Percentiles rank a stretch among this genome's conserved stretches.
These are phyloP conservation scores for Nakaseomyces sp. DNA, from an alignment of 1,139 yeast genomes.

Conservation along the genomic window DNA sequence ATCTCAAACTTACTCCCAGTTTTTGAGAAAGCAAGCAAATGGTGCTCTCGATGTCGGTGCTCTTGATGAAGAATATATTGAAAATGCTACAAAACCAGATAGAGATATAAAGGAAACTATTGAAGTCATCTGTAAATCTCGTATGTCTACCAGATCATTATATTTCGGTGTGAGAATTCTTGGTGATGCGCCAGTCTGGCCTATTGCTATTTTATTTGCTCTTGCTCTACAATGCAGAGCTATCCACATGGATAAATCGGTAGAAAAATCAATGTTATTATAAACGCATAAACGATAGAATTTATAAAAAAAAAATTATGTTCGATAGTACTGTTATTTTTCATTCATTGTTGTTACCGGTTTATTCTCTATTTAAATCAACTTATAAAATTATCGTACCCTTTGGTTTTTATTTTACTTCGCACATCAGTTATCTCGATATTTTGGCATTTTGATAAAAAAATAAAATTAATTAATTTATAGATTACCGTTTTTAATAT, in stretches of 20 bases:
- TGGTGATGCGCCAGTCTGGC: conserved; percentile 84
- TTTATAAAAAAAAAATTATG: too few relatives aligned
- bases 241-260: conserved; percentile 20
- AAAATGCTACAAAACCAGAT: conserved; percentile 37
- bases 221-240: conserved; percentile 69
- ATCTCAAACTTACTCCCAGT: conserved; percentile 43
- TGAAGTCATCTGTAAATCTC: conserved; percentile 38
- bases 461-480: background rate
- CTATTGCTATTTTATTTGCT: conserved; percentile 66
- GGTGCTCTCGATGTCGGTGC: conserved; percentile 44
- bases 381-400: too few relatives aligned
- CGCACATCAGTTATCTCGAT: too few relatives aligned
- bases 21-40: conserved; percentile 44
- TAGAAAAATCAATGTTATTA: background rate
- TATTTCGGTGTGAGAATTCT: conserved; percentile 64
- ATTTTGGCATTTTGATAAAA: too few relatives aligned
- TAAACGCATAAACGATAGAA: background rate
- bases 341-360: background rate
- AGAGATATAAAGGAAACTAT: conserved; percentile 36
- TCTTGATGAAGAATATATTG: conserved; percentile 38
- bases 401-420: too few relatives aligned
- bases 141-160: conserved; percentile 49
- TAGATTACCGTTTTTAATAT: background rate
- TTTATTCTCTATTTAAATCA: too few relatives aligned
- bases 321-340: too few relatives aligned